Evolutionary conservation across 192 early-diverging fungal genomes (phyloP), one percentile per base, ranked within the genome.

Genomic region (Mortierella claussenii): DNA sequence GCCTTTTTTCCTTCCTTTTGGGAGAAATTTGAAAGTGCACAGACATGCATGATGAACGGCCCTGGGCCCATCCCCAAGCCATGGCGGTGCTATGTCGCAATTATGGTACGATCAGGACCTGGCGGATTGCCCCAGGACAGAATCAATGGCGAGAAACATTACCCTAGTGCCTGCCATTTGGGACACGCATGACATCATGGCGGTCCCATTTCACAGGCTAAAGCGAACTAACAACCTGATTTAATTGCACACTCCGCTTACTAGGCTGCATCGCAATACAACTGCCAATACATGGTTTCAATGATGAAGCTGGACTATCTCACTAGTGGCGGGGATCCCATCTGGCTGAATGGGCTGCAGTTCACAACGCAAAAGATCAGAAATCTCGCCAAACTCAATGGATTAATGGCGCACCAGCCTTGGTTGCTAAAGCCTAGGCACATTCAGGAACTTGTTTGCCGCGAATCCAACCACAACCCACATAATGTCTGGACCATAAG

Each of bases 61-160:
- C 60, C 80, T 11, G 87, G 85, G 3, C 85, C 85, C 36, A 55
- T 88, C 36, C 78, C 80, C 27, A 61, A 78, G 20, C 75, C 65
- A 17, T 85, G 85, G 84, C 76, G 82, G 27, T 73, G 64, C 47
- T 87, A 85, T 56, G 66, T 87, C 46, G 85, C 79, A 20, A 75
- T 88, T 34, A 82, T 87, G 83, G 85, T 83, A 78, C 59, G 69
- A n/a, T n/a, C n/a, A n/a, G n/a, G n/a, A n/a, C n/a, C n/a, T n/a
- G n/a, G n/a, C n/a, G n/a, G n/a, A n/a, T n/a, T n/a, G n/a, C n/a
- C n/a, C n/a, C n/a, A n/a, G n/a, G n/a, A n/a, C n/a, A n/a, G n/a
- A n/a, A n/a, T n/a, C n/a, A n/a, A n/a, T n/a, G n/a, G n/a, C n/a
- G n/a, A n/a, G n/a, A n/a, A n/a, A n/a, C n/a, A n/a, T n/a, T n/a